phyloP scores from a whole-genome alignment of 1,284 basidiomycete species.

The Sporisorium graminicola region DNA sequence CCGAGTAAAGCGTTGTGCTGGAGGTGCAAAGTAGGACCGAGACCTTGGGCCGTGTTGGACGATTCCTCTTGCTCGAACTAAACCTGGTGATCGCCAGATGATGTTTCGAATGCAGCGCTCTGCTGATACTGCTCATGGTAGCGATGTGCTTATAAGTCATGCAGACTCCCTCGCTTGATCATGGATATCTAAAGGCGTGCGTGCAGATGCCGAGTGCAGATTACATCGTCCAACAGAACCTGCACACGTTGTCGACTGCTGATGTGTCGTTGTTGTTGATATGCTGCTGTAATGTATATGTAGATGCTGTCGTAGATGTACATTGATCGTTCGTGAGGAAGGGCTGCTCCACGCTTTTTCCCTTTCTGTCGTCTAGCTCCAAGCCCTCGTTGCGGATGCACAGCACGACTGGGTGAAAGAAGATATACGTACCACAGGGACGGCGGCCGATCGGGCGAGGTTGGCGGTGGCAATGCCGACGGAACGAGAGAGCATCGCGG shows the following conservation, averaged over 20 bases:
- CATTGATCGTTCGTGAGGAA: not conserved
- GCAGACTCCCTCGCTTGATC: not conserved
- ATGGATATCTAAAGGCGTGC: not conserved
- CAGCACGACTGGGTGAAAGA: slow-evolving; percentile 3
- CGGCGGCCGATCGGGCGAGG: slow-evolving; percentile 64
- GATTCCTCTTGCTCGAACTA: not conserved
- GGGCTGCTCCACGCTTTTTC: not conserved
- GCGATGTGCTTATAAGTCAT: not conserved
- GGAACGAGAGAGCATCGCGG: slow-evolving; percentile 67
- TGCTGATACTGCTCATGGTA: not conserved
- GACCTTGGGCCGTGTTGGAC: not conserved
- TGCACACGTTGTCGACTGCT: not conserved
- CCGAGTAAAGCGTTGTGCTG: not conserved
- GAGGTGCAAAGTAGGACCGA: not conserved
- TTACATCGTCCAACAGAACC: not conserved
- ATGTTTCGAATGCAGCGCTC: not conserved
- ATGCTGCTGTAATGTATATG: not conserved
- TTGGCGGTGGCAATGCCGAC: slow-evolving; percentile 67
- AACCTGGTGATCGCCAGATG: not conserved
- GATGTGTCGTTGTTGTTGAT: not conserved
- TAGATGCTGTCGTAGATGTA: not conserved
- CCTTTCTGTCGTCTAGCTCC: not conserved
- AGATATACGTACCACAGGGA: slow-evolving; percentile 61
- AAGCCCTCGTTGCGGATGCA: slow-evolving; percentile 10
- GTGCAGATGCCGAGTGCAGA: not conserved